phyloP scores from a whole-genome alignment of 768 basidiomycete species.

The Hypsizygus marmoreus region DNA sequence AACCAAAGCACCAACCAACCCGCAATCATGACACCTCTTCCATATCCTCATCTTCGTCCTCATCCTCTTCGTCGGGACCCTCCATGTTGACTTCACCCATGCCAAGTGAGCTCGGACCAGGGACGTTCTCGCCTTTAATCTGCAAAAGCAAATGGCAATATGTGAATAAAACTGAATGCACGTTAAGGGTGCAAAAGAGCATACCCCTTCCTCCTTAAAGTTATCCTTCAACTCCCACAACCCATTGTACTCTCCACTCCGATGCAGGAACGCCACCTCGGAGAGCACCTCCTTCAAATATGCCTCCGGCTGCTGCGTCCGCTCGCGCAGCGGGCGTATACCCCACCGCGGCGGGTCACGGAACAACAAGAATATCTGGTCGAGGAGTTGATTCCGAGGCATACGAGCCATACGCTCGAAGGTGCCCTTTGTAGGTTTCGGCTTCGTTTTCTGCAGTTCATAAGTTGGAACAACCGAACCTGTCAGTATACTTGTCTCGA shows the following conservation, averaged over 20 bases:
- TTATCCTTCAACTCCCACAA: constrained; percentile 79
- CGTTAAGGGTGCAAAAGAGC: constrained; percentile 21
- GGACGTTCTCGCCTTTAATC: constrained; percentile 50
- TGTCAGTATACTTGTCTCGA: too few species aligned
- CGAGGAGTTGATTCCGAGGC: constrained; percentile 84
- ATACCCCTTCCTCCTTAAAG: constrained; percentile 64
- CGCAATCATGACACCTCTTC: constrained; percentile 60
- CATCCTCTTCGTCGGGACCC: constrained; percentile 58
- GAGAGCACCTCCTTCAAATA: constrained; percentile 83
- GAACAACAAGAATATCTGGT: constrained; percentile 79
- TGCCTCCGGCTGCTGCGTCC: constrained; percentile 82
- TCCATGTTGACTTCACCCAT: constrained; percentile 50
- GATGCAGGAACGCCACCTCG: constrained; percentile 76
- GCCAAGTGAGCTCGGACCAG: constrained; percentile 34
- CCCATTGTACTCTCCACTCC: constrained; percentile 79
- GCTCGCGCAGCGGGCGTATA: constrained; percentile 73
- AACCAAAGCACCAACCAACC: too few species aligned
- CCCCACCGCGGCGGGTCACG: constrained; percentile 80
- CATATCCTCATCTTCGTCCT: constrained; percentile 68
- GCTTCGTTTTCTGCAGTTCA: constrained; percentile 58
- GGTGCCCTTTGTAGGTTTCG: constrained; percentile 64
- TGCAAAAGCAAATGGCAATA: constrained; percentile 21
- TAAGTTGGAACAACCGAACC: too few species aligned
- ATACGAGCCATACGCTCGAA: constrained; percentile 93
- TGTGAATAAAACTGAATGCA: neutral